Conservation (phyloP, 805 yeast genomes). For the Saturnispora dispora region DNA sequence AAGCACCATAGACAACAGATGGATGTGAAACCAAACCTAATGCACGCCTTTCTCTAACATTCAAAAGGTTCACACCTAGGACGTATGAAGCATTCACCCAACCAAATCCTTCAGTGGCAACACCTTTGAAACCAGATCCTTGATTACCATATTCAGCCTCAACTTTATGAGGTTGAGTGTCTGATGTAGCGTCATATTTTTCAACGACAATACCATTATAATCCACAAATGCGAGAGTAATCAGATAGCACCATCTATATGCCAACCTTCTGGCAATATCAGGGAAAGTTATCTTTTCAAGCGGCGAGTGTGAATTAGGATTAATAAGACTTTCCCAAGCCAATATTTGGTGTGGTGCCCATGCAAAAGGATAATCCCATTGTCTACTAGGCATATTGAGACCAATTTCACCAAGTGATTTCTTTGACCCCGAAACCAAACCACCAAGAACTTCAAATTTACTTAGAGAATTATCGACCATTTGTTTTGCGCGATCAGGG, state of each 20-base stretch:
- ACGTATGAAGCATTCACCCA: slow-evolving; percentile 92
- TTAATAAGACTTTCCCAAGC: slow-evolving; percentile 81
- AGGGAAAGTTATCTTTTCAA: slow-evolving; percentile 13
- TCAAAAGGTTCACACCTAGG: slow-evolving; percentile 60
- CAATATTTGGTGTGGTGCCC: slow-evolving; percentile 97
- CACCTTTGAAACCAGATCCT: slow-evolving; percentile 87
- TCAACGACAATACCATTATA: slow-evolving; percentile 93
- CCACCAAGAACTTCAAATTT: slow-evolving; percentile 86
- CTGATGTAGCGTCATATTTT: slow-evolving; percentile 82
- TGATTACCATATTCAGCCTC: slow-evolving; percentile 97
- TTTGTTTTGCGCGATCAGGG: slow-evolving; percentile 52
- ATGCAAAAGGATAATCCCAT: slow-evolving; percentile 97
- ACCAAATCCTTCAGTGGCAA: slow-evolving; percentile 93
- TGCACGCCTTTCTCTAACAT: slow-evolving; percentile 60
- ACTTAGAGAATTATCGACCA: slow-evolving; percentile 50
- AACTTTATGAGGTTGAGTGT: slow-evolving; percentile 80
- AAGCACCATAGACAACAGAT: background rate
- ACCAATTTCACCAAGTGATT: slow-evolving; percentile 63
- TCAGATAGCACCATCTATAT: slow-evolving; percentile 82
- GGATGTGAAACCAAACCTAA: slow-evolving; percentile 77
- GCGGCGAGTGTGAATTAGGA: slow-evolving; percentile 47
- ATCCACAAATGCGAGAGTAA: slow-evolving; percentile 85
- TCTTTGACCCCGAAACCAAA: slow-evolving; percentile 70
- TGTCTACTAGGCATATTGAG: slow-evolving; percentile 78
- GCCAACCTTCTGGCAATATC: slow-evolving; percentile 61